Evolutionary conservation across 176 grass and related monocot species (phyloP), one percentile per base, ranked within the genome.

Genomic region (Carex parvula): DNA sequence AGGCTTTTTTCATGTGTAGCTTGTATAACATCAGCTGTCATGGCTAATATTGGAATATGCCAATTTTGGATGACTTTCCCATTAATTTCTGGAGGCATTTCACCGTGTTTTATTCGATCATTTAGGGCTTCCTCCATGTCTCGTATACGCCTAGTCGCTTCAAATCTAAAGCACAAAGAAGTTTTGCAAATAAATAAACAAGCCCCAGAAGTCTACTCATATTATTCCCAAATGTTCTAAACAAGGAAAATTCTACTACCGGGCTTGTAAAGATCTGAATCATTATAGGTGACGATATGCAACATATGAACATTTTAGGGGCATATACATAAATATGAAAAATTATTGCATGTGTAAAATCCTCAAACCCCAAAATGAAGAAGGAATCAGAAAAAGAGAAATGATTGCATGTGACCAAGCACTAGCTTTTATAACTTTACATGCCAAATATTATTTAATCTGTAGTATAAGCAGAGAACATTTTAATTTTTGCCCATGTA

Each of bases 1-100:
- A 99, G 79, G 84, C 97, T 96, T n/a, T 96, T 22, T 87, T 99
- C 97, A 18, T 94, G 83, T 81, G 97, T 99, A 69, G 97, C 97
- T 86, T 99, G 97, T 80, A 99, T 99, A 44, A 99, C 97, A 83
- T 99, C 97, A 70, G 97, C 97, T 1, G 97, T 99, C 97, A 99
- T 99, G 26, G 97, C 97, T 67, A 99, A 82, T 88, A 99, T 99
- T 4, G 97, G 97, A 87, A 91, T 93, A 77, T 89, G 85, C 93
- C 97, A 99, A 21, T 64, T 89, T 41, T 50, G 83, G 48, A 91
- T 8, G 55, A 84, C 86, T 68, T 84, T 83, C 8, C 88, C 72
- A 20, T 67, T 53, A 86, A 90, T 81, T 80, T 89, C 90, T 81
- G 24, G 83, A 62, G 81, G 77, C 0, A 54, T 65, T 69, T 99